Evolutionary conservation across 2,329 filamentous ascomycete genomes (phyloP).

Genomic region (Mollisia scopiformis): DNA sequence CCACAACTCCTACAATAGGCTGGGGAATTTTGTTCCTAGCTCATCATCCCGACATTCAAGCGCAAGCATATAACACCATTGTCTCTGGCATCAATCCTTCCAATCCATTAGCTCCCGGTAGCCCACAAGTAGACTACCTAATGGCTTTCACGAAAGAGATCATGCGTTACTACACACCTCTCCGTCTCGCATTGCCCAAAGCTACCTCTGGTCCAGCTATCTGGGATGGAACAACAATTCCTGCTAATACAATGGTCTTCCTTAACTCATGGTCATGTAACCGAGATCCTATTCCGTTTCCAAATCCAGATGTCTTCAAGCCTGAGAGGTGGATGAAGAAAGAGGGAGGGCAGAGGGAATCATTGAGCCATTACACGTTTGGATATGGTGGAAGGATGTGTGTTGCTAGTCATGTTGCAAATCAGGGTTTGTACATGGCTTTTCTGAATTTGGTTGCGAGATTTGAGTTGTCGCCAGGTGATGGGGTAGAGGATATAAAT

Average conservation of each 20-base stretch:
- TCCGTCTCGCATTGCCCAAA: neutral
- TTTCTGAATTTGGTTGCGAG: neutral
- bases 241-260: neutral
- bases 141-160: constrained; percentile 1
- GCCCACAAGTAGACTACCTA: neutral
- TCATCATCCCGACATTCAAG: constrained; percentile 3
- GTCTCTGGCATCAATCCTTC: neutral
- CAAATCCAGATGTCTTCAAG: neutral
- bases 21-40: constrained; percentile 1
- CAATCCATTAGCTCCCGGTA: neutral
- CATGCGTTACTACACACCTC: constrained; percentile 1
- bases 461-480: neutral
- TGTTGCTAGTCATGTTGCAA: neutral
- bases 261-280: constrained; percentile 7
- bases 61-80: neutral
- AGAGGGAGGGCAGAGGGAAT: too few species aligned
- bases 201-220: neutral
- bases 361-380: neutral
- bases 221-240: neutral
- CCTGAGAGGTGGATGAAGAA: neutral
- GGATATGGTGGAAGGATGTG: neutral
- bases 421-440: neutral
- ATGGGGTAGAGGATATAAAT: neutral
- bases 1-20: neutral
- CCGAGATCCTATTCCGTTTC: neutral